Evolutionary conservation across 257 asterid genomes (phyloP).

Genomic region (Fraxinus americana): DNA sequence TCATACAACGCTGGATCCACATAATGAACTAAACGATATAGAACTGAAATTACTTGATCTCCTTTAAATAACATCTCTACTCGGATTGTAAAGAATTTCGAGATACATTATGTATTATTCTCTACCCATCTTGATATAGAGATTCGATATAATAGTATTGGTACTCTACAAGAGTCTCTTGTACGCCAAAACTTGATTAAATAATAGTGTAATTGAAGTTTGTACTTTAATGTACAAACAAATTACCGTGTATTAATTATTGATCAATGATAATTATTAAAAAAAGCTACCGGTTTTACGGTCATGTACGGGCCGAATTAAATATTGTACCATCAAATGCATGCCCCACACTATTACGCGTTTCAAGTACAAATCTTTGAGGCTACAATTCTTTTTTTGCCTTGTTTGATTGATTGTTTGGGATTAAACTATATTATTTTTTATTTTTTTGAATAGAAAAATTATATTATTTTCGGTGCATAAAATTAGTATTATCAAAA

Average conservation of each 20-base stretch:
- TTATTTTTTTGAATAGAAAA: too few species aligned
- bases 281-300: conserved; percentile 24
- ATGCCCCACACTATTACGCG: neutral
- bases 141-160: conserved; percentile 20
- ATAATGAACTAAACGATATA: too few species aligned
- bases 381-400: neutral
- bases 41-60: too few species aligned
- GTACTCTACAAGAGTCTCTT: conserved; percentile 1
- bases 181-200: conserved; percentile 12
- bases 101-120: neutral
- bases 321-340: neutral
- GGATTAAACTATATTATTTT: too few species aligned
- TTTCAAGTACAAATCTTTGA: neutral
- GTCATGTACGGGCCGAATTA: conserved; percentile 30
- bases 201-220: conserved; percentile 4
- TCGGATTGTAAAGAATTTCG: too few species aligned
- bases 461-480: too few species aligned
- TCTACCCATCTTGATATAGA: conserved; percentile 19
- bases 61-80: too few species aligned
- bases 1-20: too few species aligned
- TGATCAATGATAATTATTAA: neutral
- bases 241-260: conserved; percentile 3
- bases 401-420: too few species aligned
- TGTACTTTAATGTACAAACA: conserved; percentile 24
- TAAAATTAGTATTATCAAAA: too few species aligned